These are phyloP conservation scores for Histomonas meleagridis DNA, from an alignment of 208 protist genomes.

Conservation along the genomic window DNA sequence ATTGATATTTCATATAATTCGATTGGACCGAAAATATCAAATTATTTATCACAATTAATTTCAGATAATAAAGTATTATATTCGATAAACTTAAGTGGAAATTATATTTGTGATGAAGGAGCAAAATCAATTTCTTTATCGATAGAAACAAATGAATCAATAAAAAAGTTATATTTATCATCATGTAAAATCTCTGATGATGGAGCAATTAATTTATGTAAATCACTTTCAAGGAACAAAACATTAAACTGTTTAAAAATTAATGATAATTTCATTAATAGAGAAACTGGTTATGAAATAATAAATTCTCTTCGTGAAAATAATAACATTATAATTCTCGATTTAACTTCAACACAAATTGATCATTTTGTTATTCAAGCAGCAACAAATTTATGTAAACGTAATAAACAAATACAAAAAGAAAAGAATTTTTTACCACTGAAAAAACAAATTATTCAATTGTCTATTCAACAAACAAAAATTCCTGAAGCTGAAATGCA, in stretches of 20 bases:
- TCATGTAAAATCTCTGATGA: slow-evolving; percentile 1
- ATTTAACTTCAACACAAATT: slow-evolving; percentile 21
- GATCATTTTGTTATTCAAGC: slow-evolving; percentile 31
- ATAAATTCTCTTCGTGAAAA: background rate
- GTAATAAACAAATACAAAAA: slow-evolving; percentile 26
- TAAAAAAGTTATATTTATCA: background rate
- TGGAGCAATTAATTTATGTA: background rate
- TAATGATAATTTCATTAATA: background rate
- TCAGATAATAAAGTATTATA: background rate
- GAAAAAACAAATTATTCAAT: background rate
- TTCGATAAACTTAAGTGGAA: background rate
- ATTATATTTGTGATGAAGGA: background rate
- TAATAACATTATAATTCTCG: background rate
- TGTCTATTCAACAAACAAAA: slow-evolving; percentile 3
- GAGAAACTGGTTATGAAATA: slow-evolving; percentile 5
- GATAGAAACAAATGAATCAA: background rate
- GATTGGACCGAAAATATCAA: background rate
- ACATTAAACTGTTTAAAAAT: background rate
- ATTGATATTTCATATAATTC: background rate
- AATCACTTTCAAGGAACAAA: background rate
- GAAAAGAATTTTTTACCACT: background rate
- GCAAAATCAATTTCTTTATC: background rate
- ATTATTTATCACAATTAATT: background rate
- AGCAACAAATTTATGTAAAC: background rate
- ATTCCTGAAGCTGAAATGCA: background rate